These are phyloP conservation scores for Puccinia coronata DNA, from an alignment of 1,284 basidiomycete genomes.

Conservation along the genomic window DNA sequence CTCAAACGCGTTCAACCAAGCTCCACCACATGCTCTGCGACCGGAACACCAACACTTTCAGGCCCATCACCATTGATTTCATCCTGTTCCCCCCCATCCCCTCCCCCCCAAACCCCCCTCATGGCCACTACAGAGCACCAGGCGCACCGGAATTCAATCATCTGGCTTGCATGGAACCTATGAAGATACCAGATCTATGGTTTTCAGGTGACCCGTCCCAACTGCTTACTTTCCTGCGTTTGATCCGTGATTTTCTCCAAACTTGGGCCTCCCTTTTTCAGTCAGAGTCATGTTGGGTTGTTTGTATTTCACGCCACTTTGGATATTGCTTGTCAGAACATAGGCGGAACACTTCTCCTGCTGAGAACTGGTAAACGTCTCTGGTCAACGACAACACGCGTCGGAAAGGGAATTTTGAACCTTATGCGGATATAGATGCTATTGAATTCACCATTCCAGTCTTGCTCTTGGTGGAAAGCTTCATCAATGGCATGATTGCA, in stretches of 20 bases:
- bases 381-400: not conserved
- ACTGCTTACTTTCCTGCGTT: not conserved
- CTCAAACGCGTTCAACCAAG: too few species aligned
- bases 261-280: not conserved
- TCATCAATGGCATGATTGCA: not conserved
- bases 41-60: too few species aligned
- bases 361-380: not conserved
- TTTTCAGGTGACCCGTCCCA: not conserved
- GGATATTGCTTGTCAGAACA: not conserved
- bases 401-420: not conserved
- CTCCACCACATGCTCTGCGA: too few species aligned
- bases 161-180: not conserved
- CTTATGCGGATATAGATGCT: not conserved
- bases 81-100: too few species aligned
- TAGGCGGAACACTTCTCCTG: not conserved
- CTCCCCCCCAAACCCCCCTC: too few species aligned
- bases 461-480: not conserved
- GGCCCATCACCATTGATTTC: too few species aligned
- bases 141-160: too few species aligned
- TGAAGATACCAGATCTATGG: not conserved
- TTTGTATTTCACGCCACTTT: not conserved
- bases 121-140: too few species aligned
- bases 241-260: not conserved
- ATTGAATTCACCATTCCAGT: not conserved
- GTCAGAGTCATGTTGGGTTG: not conserved